Evolutionary conservation across 345 rosid genomes (phyloP).

Genomic region (Microthlaspi erraticum): DNA sequence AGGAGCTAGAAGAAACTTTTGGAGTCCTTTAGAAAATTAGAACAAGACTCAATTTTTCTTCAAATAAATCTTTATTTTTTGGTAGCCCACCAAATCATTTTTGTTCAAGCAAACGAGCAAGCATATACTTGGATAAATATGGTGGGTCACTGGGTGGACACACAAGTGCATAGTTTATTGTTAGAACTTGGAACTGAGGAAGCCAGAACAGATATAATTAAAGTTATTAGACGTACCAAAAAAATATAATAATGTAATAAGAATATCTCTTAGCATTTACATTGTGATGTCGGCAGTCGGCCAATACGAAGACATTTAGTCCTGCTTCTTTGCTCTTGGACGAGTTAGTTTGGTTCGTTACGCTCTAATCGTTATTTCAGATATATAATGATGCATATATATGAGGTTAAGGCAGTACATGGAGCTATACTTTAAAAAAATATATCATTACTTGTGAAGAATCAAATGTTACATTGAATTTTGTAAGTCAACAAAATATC

Average conservation of each 20-base stretch:
- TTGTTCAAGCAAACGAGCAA: slow-evolving; percentile 7
- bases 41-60: background rate
- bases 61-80: background rate
- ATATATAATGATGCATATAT: background rate
- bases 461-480: too few species aligned
- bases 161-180: background rate
- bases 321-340: background rate
- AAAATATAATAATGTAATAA: background rate
- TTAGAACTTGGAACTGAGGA: background rate
- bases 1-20: background rate
- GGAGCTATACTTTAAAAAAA: background rate
- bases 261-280: background rate
- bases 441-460: too few species aligned
- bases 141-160: slow-evolving; percentile 12
- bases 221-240: background rate
- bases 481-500: too few species aligned
- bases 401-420: background rate
- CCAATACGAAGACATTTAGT: slow-evolving; percentile 6
- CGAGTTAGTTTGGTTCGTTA: background rate
- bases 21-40: background rate
- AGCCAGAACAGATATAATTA: background rate
- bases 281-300: slow-evolving; percentile 18
- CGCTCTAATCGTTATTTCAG: background rate
- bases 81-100: background rate
- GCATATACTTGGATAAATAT: background rate